Percentiles rank a stretch among this genome's conserved stretches.
phyloP scores from a whole-genome alignment of 2,329 filamentous ascomycete genomes.

The Pseudocercospora pini-densiflorae region DNA sequence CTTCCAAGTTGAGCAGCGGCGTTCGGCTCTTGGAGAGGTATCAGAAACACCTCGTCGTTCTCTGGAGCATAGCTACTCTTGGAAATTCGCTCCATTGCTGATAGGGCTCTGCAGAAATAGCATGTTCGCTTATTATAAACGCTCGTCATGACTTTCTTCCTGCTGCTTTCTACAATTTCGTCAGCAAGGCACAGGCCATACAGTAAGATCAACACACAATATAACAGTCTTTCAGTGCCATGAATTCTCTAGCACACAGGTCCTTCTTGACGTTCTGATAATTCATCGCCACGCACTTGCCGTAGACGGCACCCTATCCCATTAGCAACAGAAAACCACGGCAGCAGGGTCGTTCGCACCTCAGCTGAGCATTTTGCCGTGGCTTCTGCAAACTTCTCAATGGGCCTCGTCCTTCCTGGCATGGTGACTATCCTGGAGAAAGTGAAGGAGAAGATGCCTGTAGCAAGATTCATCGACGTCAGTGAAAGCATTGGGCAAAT shows the following conservation, averaged over 20 bases:
- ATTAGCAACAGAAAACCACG: constrained; percentile 9
- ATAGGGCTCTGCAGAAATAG: no score
- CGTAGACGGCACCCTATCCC: constrained; percentile 74
- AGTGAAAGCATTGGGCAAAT: constrained; percentile 1
- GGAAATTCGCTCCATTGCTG: no score
- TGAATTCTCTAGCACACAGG: constrained; percentile 85
- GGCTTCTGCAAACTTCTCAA: constrained; percentile 71
- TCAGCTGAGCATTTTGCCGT: constrained; percentile 69
- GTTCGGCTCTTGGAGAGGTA: no score
- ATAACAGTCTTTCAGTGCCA: constrained; percentile 85
- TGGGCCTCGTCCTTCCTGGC: constrained; percentile 61
- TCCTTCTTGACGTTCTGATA: constrained; percentile 91
- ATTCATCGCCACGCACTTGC: constrained; percentile 87
- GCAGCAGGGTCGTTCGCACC: constrained; percentile 48
- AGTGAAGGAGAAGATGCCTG: background rate
- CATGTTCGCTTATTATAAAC: background rate
- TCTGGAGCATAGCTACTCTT: background rate
- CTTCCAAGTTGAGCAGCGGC: no score
- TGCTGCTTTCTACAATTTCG: constrained; percentile 32
- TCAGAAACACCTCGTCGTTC: background rate
- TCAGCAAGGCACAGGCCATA: background rate
- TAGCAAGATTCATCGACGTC: constrained; percentile 5
- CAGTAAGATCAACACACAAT: constrained; percentile 60
- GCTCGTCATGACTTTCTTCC: constrained; percentile 28
- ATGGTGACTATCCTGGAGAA: constrained; percentile 31